Conservation (phyloP, 1,284 basidiomycete genomes). For the Athelia psychrophila region DNA sequence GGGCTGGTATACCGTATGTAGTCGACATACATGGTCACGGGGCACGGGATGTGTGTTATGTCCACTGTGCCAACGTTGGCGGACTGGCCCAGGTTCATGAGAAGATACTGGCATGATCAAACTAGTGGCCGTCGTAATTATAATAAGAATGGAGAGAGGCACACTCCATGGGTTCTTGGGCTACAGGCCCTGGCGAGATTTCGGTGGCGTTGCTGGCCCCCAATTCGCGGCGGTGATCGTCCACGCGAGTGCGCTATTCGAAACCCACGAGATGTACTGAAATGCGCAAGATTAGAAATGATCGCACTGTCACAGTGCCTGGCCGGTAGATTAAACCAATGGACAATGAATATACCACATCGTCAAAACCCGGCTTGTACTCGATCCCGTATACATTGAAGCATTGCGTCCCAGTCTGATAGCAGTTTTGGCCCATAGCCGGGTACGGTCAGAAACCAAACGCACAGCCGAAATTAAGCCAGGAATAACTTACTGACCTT, state of each 20-base stretch:
- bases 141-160: background rate
- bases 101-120: slow-evolving; percentile 59
- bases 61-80: slow-evolving; percentile 73
- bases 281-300: no score
- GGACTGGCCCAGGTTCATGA: slow-evolving; percentile 83
- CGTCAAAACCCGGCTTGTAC: slow-evolving; percentile 39
- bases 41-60: slow-evolving; percentile 64
- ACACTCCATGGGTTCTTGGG: slow-evolving; percentile 60
- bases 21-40: slow-evolving; percentile 72
- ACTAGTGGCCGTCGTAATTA: background rate
- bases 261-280: slow-evolving; percentile 59
- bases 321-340: no score
- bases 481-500: slow-evolving; percentile 16
- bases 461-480: no score
- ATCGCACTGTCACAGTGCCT: no score
- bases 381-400: slow-evolving; percentile 64
- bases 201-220: slow-evolving; percentile 47
- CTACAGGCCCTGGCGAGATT: slow-evolving; percentile 56
- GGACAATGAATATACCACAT: background rate
- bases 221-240: slow-evolving; percentile 53
- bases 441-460: background rate
- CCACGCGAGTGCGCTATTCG: slow-evolving; percentile 52
- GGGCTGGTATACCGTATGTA: slow-evolving; percentile 85
- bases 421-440: slow-evolving; percentile 33
- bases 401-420: slow-evolving; percentile 37